phyloP scores from a whole-genome alignment of 2,329 filamentous ascomycete species.

The Bipolaris sorokiniana region DNA sequence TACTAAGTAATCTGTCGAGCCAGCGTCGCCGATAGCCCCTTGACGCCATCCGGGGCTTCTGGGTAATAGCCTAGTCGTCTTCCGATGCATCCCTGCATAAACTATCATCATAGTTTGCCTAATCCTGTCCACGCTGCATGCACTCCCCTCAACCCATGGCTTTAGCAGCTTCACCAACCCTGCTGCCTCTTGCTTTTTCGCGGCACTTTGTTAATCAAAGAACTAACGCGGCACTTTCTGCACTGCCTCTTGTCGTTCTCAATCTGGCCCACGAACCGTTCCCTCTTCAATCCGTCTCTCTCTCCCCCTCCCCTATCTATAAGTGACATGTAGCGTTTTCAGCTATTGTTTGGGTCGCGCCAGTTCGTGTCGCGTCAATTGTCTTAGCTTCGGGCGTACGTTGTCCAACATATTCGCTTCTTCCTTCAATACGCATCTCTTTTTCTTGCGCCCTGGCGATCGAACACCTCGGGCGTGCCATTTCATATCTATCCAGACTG shows the following conservation, averaged over 20 bases:
- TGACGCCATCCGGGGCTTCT: background rate
- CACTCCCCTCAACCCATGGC: background rate
- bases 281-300: background rate
- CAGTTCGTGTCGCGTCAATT: no score
- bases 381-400: no score
- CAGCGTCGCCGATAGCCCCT: background rate
- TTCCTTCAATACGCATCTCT: background rate
- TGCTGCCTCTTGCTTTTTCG: background rate
- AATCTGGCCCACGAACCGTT: conserved; percentile 16
- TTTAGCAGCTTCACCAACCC: background rate
- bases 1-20: background rate
- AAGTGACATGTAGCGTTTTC: no score
- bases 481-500: background rate
- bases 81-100: background rate
- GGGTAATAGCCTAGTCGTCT: background rate
- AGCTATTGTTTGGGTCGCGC: no score
- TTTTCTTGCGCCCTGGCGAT: background rate
- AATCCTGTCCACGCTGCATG: background rate
- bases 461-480: background rate
- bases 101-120: background rate
- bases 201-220: background rate
- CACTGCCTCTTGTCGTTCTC: background rate
- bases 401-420: background rate
- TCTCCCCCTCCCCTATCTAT: background rate
- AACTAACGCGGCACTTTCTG: background rate